Percentiles rank a stretch among this genome's conserved stretches.
phyloP scores from a whole-genome alignment of 2,329 filamentous ascomycete species.

The Cordyceps farinosa region DNA sequence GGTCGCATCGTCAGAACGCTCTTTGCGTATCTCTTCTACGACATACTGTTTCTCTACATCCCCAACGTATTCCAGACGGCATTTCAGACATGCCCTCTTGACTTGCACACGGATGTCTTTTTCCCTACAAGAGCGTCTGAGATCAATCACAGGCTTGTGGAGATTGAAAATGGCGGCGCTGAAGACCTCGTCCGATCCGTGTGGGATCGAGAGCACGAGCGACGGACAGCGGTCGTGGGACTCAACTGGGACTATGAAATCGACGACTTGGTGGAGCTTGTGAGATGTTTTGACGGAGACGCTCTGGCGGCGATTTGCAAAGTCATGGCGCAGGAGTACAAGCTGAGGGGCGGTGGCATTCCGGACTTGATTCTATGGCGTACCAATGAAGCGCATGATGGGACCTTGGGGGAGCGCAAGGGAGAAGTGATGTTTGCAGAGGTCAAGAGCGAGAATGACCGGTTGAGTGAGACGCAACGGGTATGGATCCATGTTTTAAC shows the following conservation, averaged over 20 bases:
- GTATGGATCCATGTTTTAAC: constrained; percentile 95
- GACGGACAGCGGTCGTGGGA: constrained; percentile 81
- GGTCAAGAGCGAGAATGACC: constrained; percentile 84
- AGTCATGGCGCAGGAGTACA: constrained; percentile 93
- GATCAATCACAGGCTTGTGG: constrained; percentile 81
- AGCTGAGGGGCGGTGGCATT: constrained; percentile 78
- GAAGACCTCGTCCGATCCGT: constrained; percentile 63
- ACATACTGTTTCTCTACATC: constrained; percentile 85
- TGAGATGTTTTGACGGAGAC: constrained; percentile 71
- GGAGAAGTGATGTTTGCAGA: constrained; percentile 72
- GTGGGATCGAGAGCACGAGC: constrained; percentile 64
- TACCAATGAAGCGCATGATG: constrained; percentile 27
- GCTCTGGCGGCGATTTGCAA: constrained; percentile 83
- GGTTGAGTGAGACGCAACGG: constrained; percentile 90
- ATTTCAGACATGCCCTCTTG: constrained; percentile 90
- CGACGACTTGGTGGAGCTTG: constrained; percentile 75
- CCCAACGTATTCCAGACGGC: constrained; percentile 97
- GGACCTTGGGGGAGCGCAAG: constrained; percentile 26
- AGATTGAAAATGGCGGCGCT: constrained; percentile 81
- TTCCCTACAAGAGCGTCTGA: constrained; percentile 81
- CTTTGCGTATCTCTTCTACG: constrained; percentile 86
- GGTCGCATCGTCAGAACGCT: constrained; percentile 89
- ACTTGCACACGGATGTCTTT: constrained; percentile 90
- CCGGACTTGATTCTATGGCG: constrained; percentile 93
- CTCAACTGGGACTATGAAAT: constrained; percentile 86